Conservation (phyloP, 108 stramenopile genomes). For the Craspedostauros australis region DNA sequence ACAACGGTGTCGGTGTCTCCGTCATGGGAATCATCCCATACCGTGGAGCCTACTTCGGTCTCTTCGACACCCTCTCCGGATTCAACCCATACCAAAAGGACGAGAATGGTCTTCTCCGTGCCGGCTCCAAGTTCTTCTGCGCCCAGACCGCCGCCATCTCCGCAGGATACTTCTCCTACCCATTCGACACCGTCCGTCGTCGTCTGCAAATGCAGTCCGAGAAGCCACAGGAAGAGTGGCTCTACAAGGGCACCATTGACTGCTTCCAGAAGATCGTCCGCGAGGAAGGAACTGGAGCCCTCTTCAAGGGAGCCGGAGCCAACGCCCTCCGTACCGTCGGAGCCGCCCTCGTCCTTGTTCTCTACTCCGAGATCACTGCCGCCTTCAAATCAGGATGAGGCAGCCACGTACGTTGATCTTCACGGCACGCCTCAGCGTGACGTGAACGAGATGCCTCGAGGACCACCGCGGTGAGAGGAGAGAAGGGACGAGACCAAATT, state of each 20-base stretch:
- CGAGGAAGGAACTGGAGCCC: constrained; percentile 89
- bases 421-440: too few species aligned
- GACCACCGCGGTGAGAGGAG: too few species aligned
- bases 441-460: too few species aligned
- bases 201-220: constrained; percentile 99
- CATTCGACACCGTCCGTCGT: constrained; percentile 99
- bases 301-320: constrained; percentile 99
- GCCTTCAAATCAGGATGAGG: constrained; percentile 35
- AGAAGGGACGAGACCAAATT: too few species aligned
- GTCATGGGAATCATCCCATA: constrained; percentile 96
- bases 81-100: constrained; percentile 97
- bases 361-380: constrained; percentile 97
- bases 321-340: constrained; percentile 98
- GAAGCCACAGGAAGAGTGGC: constrained; percentile 91
- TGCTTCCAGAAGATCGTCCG: constrained; percentile 93
- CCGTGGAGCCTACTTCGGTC: constrained; percentile 98
- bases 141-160: constrained; percentile 92
- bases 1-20: constrained; percentile 98
- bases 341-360: constrained; percentile 93
- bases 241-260: constrained; percentile 94
- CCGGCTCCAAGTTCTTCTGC: constrained; percentile 92
- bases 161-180: constrained; percentile 98
- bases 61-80: constrained; percentile 95
- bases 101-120: constrained; percentile 74
- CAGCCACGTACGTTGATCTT: too few species aligned